phyloP scores from a whole-genome alignment of 805 yeast genomes.

The Kregervanrija delftensis region DNA sequence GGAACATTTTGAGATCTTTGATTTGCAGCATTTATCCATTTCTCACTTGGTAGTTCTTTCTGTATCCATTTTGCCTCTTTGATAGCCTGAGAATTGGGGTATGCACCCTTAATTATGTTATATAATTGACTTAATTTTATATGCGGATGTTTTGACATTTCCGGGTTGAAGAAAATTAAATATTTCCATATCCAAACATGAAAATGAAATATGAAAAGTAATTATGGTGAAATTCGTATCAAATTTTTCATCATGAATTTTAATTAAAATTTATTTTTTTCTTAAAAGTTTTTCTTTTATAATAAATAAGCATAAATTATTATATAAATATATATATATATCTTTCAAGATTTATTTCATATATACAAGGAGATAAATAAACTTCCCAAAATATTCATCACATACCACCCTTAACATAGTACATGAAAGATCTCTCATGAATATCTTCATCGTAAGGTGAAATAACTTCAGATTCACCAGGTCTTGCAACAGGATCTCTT shows the following conservation, averaged over 20 bases:
- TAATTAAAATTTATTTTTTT: neutral
- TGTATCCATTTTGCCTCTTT: constrained; percentile 61
- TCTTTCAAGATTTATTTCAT: neutral
- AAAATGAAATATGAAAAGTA: neutral
- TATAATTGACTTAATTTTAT: constrained; percentile 2
- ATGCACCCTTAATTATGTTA: neutral
- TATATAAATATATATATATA: constrained; percentile 1
- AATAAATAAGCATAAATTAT: neutral
- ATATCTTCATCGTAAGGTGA: constrained; percentile 76
- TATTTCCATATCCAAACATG: neutral
- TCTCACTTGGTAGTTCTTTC: constrained; percentile 40
- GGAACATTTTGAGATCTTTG: constrained; percentile 55
- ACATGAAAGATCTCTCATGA: constrained; percentile 94
- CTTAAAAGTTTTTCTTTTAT: neutral
- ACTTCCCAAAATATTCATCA: constrained; percentile 7
- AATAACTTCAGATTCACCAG: constrained; percentile 93
- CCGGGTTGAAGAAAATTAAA: neutral
- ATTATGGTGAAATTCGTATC: neutral
- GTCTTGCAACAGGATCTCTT: constrained; percentile 95
- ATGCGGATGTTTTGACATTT: neutral
- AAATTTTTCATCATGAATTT: neutral
- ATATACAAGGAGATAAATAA: no score
- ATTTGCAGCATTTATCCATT: constrained; percentile 47
- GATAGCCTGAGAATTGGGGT: constrained; percentile 33
- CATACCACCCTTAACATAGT: constrained; percentile 71